Percentiles rank a stretch among this genome's conserved stretches.
phyloP scores from a whole-genome alignment of 2,329 filamentous ascomycete genomes.

The Penicillium corylophilum region DNA sequence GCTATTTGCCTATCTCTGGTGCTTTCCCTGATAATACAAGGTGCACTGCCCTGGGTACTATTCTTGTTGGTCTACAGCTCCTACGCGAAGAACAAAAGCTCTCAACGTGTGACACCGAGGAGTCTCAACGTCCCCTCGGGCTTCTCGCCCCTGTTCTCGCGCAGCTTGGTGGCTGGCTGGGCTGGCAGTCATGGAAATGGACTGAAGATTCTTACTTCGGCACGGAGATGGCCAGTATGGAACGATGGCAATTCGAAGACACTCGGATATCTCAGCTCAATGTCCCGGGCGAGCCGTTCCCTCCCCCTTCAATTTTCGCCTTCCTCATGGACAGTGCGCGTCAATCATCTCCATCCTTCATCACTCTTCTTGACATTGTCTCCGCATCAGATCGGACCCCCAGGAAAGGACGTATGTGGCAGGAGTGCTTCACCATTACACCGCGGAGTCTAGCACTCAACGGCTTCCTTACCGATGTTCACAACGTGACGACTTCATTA shows the following conservation, averaged over 20 bases:
- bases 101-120: constrained; percentile 57
- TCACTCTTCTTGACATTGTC: constrained; percentile 52
- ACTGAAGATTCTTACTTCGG: constrained; percentile 56
- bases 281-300: constrained; percentile 51
- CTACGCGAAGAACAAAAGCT: constrained; percentile 89
- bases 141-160: constrained; percentile 71
- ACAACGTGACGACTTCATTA: constrained; percentile 49
- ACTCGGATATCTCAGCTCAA: constrained; percentile 45
- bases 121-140: constrained; percentile 45
- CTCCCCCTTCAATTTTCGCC: constrained; percentile 60
- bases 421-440: constrained; percentile 46
- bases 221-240: constrained; percentile 58
- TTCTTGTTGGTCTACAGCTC: constrained; percentile 75
- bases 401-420: constrained; percentile 33
- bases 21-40: constrained; percentile 57
- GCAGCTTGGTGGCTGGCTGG: constrained; percentile 79
- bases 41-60: constrained; percentile 64
- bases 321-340: constrained; percentile 50
- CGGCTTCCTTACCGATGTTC: constrained; percentile 63
- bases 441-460: constrained; percentile 70
- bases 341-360: constrained; percentile 41
- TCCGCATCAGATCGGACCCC: constrained; percentile 31
- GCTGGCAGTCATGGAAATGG: constrained; percentile 65
- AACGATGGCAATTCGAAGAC: constrained; percentile 58
- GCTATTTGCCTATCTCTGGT: constrained; percentile 64